These are phyloP conservation scores for Brassica nigra DNA, from an alignment of 345 rosid species.

Conservation along the genomic window DNA sequence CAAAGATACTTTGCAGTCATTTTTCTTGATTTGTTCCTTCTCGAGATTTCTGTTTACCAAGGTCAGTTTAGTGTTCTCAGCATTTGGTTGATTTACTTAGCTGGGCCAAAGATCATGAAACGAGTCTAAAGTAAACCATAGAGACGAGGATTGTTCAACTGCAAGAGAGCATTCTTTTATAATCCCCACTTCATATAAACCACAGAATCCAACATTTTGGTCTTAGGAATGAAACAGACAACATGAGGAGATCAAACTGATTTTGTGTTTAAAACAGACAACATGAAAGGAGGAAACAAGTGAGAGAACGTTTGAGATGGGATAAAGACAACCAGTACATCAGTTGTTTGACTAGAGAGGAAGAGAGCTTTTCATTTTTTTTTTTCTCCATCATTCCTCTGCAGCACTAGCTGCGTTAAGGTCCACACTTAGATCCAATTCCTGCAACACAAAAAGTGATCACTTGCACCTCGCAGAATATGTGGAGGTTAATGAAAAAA, in stretches of 20 bases:
- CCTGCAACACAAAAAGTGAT: conserved; percentile 45
- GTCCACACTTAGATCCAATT: conserved; percentile 82
- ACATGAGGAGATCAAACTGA: conserved; percentile 8
- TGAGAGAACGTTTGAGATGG: conserved; percentile 1
- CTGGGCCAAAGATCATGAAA: background rate
- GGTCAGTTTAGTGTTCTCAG: background rate
- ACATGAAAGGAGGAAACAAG: conserved; percentile 5
- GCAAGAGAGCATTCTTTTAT: background rate
- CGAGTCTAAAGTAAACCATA: background rate
- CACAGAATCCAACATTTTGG: conserved; percentile 14
- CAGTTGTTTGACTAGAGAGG: conserved; percentile 18
- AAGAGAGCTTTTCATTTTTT: background rate
- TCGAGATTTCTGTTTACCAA: background rate
- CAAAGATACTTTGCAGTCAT: too few relatives aligned
- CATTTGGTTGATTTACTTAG: background rate
- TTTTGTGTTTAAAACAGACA: conserved; percentile 18
- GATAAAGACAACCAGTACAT: conserved; percentile 18
- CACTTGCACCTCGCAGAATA: background rate
- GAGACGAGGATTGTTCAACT: too few relatives aligned
- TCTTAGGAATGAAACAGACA: conserved; percentile 1
- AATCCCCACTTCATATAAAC: conserved; percentile 9
- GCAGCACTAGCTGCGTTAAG: conserved; percentile 95
- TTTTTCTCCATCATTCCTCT: conserved; percentile 56
- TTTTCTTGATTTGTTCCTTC: background rate
- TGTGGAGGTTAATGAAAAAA: background rate